These are phyloP conservation scores for Lichtheimia ornata DNA, from an alignment of 371 early-diverging fungal species.

Conservation along the genomic window DNA sequence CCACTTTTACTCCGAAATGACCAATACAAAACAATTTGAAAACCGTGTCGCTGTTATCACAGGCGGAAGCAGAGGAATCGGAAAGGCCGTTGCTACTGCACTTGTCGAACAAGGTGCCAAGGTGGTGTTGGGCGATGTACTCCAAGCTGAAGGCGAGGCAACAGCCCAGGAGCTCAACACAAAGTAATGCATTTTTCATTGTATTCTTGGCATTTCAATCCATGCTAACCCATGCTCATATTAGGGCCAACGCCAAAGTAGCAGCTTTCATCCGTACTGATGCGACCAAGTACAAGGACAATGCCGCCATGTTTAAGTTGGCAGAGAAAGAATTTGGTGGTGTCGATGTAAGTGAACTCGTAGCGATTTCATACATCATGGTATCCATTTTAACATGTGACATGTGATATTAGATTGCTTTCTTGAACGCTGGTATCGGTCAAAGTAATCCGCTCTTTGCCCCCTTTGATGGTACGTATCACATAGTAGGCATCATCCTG, in stretches of 20 bases:
- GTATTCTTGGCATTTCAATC: not conserved
- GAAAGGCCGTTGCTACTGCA: conserved; percentile 53
- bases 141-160: conserved; percentile 40
- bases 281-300: conserved; percentile 49
- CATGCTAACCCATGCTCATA: not conserved
- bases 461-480: conserved; percentile 25
- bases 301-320: conserved; percentile 38
- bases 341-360: conserved; percentile 22
- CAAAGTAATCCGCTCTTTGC: conserved; percentile 32
- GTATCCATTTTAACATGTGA: not conserved
- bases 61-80: conserved; percentile 66
- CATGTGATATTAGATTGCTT: conserved; percentile 10
- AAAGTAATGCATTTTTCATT: not conserved
- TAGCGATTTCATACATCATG: not conserved
- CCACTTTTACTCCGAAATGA: not conserved
- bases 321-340: conserved; percentile 54
- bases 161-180: conserved; percentile 38
- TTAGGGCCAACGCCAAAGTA: conserved; percentile 10
- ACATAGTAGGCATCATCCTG: not conserved
- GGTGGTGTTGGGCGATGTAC: conserved; percentile 65
- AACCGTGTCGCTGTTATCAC: conserved; percentile 55
- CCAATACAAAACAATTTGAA: not conserved
- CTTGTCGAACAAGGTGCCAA: conserved; percentile 55
- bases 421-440: conserved; percentile 27
- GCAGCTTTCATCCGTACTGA: conserved; percentile 55